phyloP scores from a whole-genome alignment of 1,139 yeast genomes.

The Protomyces inouyei region DNA sequence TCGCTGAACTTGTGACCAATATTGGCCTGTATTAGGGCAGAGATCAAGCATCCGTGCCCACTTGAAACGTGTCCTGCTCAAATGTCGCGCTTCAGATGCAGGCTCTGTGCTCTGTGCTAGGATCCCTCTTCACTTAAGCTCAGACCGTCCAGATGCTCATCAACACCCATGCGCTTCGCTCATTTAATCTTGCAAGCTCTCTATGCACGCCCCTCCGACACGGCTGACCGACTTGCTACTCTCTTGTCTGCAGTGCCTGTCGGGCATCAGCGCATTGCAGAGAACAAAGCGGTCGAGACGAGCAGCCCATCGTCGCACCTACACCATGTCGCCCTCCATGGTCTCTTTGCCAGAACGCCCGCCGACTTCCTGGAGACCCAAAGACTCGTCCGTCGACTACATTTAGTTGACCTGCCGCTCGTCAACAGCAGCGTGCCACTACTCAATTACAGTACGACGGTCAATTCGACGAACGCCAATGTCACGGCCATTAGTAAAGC shows the following conservation, averaged over 20 bases:
- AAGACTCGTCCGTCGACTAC: neutral
- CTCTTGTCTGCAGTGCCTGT: neutral
- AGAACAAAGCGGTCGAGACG: neutral
- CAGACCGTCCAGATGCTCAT: neutral
- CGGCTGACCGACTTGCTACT: neutral
- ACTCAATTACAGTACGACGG: neutral
- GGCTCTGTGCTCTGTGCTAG: no score
- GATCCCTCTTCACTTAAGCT: no score
- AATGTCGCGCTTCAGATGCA: no score
- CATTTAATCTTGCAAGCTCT: neutral
- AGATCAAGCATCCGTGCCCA: no score
- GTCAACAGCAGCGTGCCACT: neutral
- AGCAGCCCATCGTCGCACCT: neutral
- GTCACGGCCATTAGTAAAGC: neutral
- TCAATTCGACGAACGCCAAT: neutral
- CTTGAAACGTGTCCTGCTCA: no score
- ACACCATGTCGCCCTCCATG: neutral
- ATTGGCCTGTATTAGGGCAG: no score
- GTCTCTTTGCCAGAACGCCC: slow-evolving; percentile 1
- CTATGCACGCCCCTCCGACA: neutral
- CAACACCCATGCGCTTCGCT: neutral
- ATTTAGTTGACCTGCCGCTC: neutral
- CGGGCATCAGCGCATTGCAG: neutral
- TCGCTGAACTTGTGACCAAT: no score
- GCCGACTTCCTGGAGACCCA: neutral